phyloP scores from a whole-genome alignment of 2,329 filamentous ascomycete species.

The Neofusicoccum umdonicola region DNA sequence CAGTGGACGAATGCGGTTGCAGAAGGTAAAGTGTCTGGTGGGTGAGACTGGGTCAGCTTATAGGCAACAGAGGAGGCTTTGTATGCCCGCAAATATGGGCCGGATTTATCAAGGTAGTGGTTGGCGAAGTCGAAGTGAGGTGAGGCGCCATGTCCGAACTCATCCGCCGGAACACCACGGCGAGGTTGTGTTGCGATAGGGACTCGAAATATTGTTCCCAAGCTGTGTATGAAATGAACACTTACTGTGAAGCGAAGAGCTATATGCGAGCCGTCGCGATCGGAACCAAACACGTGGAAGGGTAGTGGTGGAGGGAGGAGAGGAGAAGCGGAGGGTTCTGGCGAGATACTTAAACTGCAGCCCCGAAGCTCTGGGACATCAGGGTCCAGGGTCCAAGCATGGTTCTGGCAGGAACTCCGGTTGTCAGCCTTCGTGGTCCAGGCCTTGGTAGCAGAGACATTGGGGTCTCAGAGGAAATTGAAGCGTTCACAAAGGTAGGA shows the following conservation, averaged over 20 bases:
- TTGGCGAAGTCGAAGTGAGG: neutral
- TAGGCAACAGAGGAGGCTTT: neutral
- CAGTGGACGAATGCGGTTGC: neutral
- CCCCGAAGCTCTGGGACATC: neutral
- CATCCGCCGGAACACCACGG: too few relatives aligned
- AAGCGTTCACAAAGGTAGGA: too few relatives aligned
- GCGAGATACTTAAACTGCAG: neutral
- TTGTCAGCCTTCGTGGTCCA: too few relatives aligned
- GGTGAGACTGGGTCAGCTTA: neutral
- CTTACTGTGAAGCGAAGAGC: neutral
- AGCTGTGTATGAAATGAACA: neutral
- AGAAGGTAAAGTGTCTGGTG: neutral
- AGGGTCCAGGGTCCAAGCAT: neutral
- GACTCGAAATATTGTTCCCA: neutral
- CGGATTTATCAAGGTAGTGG: neutral
- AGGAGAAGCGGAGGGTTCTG: neutral
- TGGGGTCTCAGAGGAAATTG: too few relatives aligned
- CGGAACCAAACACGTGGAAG: too few relatives aligned
- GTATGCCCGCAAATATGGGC: too few relatives aligned
- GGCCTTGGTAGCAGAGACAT: too few relatives aligned
- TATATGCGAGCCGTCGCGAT: neutral
- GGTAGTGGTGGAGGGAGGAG: neutral
- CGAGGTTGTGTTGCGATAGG: too few relatives aligned
- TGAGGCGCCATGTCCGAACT: too few relatives aligned
- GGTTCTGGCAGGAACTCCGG: neutral